phyloP scores from a whole-genome alignment of 805 yeast species.

The Lipomyces yamadae region DNA sequence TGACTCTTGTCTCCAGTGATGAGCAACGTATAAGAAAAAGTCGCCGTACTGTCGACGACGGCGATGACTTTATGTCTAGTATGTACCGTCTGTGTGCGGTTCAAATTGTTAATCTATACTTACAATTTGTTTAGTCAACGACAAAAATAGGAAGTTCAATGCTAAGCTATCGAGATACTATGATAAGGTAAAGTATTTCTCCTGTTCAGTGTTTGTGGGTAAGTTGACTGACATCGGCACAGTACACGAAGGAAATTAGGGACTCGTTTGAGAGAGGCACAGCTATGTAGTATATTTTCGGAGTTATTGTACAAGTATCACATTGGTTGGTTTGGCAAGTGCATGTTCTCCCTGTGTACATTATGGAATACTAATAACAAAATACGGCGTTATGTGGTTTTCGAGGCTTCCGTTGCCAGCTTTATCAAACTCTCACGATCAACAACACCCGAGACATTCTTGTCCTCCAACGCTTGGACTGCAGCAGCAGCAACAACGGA shows the following conservation, averaged over 20 bases:
- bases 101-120: background rate
- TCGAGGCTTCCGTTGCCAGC: conserved; percentile 23
- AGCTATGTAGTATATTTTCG: conserved; percentile 38
- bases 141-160: conserved; percentile 75
- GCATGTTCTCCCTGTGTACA: background rate
- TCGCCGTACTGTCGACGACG: conserved; percentile 45
- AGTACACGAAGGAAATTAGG: conserved; percentile 45
- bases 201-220: background rate
- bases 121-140: conserved; percentile 57
- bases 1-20: conserved; percentile 37
- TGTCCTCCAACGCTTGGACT: conserved; percentile 30
- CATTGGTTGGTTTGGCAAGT: background rate
- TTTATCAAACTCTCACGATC: conserved; percentile 13
- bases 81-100: conserved; percentile 16
- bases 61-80: conserved; percentile 47
- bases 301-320: background rate
- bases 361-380: conserved; percentile 1
- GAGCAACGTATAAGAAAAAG: conserved; percentile 48
- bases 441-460: conserved; percentile 25
- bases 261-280: conserved; percentile 49
- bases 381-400: conserved; percentile 1
- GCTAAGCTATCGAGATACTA: conserved; percentile 67
- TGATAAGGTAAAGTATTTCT: conserved; percentile 42
- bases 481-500: conserved; percentile 37
- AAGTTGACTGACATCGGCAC: background rate